phyloP scores from a whole-genome alignment of 345 rosid species.

The Reutealis trisperma region DNA sequence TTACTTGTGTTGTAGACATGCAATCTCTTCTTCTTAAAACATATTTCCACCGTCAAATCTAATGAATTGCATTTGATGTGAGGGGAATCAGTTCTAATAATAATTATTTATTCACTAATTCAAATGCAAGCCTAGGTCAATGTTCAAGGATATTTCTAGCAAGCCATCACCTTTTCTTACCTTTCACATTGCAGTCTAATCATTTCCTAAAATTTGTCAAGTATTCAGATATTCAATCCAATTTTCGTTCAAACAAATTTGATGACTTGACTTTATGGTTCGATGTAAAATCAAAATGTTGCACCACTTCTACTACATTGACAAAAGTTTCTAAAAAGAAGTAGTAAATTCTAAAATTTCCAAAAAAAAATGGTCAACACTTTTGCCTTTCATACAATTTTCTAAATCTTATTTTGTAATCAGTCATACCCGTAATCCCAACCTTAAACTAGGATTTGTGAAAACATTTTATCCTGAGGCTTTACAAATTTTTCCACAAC shows the following conservation, averaged over 20 bases:
- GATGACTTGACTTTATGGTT: not conserved
- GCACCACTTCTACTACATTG: not conserved
- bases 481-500: not conserved
- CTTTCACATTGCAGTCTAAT: not conserved
- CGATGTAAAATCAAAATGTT: not conserved
- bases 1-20: not conserved
- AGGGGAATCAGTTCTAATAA: not conserved
- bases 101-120: not conserved
- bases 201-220: not conserved
- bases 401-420: not conserved
- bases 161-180: not conserved
- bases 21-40: not conserved
- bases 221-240: not conserved
- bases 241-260: not conserved
- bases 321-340: not conserved
- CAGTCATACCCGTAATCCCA: not conserved
- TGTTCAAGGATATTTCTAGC: not conserved
- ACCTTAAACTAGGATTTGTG: not conserved
- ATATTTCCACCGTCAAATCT: not conserved
- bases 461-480: not conserved
- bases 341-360: not conserved
- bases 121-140: conserved; percentile 2
- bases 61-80: not conserved
- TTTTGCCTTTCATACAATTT: not conserved
- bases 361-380: not conserved